A percentile compares a stretch with the other conserved stretches of the same genome.
Conservation (phyloP, 2,329 filamentous ascomycete genomes). For the Paecilomyces formosus region DNA sequence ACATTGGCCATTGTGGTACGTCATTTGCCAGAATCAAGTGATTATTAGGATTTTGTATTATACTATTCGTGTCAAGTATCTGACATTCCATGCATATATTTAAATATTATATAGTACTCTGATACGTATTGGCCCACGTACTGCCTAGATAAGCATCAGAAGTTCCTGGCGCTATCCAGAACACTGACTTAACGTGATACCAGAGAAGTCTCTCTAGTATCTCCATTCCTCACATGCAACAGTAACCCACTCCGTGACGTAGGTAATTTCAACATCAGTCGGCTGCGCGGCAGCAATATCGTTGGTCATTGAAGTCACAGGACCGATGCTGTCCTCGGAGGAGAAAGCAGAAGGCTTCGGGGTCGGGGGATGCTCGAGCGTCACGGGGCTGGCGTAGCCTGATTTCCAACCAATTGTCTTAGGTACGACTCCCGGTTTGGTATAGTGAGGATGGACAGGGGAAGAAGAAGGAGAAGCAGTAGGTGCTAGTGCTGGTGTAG, state of each 20-base stretch:
- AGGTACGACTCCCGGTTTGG: conserved; percentile 16
- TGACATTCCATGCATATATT: too few species aligned
- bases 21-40: too few species aligned
- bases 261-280: background rate
- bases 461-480: conserved; percentile 5
- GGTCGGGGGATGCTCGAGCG: conserved; percentile 7
- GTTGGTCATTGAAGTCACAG: background rate
- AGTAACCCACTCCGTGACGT: background rate
- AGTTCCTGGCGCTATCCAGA: background rate
- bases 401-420: conserved; percentile 19
- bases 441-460: conserved; percentile 1
- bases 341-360: background rate
- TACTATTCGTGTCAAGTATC: too few species aligned
- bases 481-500: conserved; percentile 6
- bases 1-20: too few species aligned
- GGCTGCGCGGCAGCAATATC: background rate
- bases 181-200: background rate
- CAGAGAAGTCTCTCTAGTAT: background rate
- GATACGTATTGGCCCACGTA: too few species aligned
- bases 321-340: background rate
- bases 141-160: too few species aligned
- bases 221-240: background rate
- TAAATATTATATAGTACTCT: too few species aligned
- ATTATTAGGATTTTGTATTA: too few species aligned
- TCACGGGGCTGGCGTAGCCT: conserved; percentile 18